Conservation (phyloP, 495 filamentous ascomycete genomes). For the Hyphodiscus hymeniophilus region DNA sequence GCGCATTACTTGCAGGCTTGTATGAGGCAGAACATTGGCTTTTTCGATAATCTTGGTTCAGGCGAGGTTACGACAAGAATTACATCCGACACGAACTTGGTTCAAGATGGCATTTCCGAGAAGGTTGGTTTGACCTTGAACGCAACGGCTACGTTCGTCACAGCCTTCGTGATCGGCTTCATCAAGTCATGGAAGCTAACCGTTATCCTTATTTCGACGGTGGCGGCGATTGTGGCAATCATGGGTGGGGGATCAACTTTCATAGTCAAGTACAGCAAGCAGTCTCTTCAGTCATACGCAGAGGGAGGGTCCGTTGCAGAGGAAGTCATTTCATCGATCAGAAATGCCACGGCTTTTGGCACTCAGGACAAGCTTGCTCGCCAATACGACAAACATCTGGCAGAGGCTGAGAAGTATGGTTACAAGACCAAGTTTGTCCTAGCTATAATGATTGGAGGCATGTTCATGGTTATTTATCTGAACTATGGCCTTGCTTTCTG, state of each 20-base stretch:
- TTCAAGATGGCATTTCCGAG: conserved; percentile 84
- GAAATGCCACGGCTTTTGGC: conserved; percentile 88
- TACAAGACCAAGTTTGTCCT: conserved; percentile 62
- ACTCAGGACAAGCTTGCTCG: conserved; percentile 82
- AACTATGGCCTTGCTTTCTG: conserved; percentile 94
- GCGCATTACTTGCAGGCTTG: conserved; percentile 77
- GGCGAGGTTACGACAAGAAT: conserved; percentile 92
- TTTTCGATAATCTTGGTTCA: conserved; percentile 85
- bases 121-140: conserved; percentile 72
- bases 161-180: conserved; percentile 85
- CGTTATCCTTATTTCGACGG: conserved; percentile 69
- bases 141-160: conserved; percentile 69
- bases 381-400: conserved; percentile 73
- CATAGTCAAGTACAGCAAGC: conserved; percentile 72
- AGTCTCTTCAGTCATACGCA: conserved; percentile 69
- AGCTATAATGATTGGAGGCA: conserved; percentile 67
- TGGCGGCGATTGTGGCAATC: conserved; percentile 61
- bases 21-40: conserved; percentile 83
- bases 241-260: conserved; percentile 68
- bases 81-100: conserved; percentile 80
- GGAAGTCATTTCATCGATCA: conserved; percentile 88
- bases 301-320: conserved; percentile 83
- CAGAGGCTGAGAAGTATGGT: conserved; percentile 66
- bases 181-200: conserved; percentile 80
- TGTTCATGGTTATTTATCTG: conserved; percentile 77